A percentile compares a stretch with the other conserved stretches of the same genome.
These are phyloP conservation scores for Kluyveromyces wickerhamii DNA, from an alignment of 805 yeast genomes.

Conservation along the genomic window DNA sequence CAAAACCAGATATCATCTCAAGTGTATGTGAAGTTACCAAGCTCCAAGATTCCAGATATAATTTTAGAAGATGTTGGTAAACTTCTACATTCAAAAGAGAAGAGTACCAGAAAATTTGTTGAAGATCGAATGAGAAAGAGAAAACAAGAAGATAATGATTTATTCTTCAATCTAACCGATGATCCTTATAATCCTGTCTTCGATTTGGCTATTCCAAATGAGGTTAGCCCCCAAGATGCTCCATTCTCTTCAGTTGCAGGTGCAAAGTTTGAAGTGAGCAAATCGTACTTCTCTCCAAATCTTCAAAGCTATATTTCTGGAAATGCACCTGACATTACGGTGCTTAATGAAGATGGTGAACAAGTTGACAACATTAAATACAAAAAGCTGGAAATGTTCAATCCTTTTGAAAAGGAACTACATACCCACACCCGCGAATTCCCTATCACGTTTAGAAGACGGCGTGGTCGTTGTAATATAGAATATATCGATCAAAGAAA, in stretches of 20 bases:
- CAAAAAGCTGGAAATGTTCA: conserved; percentile 30
- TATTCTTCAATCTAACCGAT: conserved; percentile 80
- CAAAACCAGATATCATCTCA: conserved; percentile 34
- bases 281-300: conserved; percentile 40
- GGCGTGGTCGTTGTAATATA: conserved; percentile 66
- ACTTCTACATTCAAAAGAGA: conserved; percentile 65
- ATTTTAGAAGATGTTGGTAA: conserved; percentile 77
- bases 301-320: conserved; percentile 27
- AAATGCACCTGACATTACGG: conserved; percentile 16
- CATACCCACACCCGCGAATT: conserved; percentile 32
- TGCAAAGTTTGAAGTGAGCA: conserved; percentile 55
- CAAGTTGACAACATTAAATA: conserved; percentile 18
- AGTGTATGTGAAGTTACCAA: conserved; percentile 80
- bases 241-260: conserved; percentile 78
- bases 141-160: conserved; percentile 55
- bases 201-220: conserved; percentile 51
- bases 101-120: conserved; percentile 74
- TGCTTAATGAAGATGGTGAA: conserved; percentile 27
- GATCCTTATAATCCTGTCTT: conserved; percentile 78
- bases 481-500: conserved; percentile 70
- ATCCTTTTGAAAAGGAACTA: conserved; percentile 29
- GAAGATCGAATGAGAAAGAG: conserved; percentile 72
- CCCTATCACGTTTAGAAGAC: conserved; percentile 57
- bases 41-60: conserved; percentile 89
- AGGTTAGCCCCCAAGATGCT: conserved; percentile 51